Conservation (phyloP, 805 yeast species). For the Vanderwaltozyma yarrowii region DNA sequence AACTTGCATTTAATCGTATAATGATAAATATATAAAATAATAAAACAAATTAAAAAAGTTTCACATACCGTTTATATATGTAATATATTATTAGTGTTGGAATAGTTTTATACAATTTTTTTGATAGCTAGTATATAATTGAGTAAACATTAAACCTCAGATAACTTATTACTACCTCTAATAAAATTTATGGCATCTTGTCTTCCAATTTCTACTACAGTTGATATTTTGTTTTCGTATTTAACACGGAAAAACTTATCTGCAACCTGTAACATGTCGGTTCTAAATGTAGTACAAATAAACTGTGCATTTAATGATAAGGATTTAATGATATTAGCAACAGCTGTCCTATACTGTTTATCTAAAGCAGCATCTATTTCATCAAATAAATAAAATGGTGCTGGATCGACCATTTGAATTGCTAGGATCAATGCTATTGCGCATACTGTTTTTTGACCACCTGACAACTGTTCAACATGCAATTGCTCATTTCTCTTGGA, state of each 20-base stretch:
- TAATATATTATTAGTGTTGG: too few relatives aligned
- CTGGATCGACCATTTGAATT: conserved; percentile 91
- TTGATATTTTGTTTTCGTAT: conserved; percentile 72
- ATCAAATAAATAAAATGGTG: conserved; percentile 92
- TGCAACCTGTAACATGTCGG: conserved; percentile 83
- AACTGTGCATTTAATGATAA: conserved; percentile 72
- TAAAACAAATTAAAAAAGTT: not conserved
- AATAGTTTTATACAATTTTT: not conserved
- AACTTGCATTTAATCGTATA: not conserved
- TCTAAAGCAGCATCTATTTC: conserved; percentile 96
- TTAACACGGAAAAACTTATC: conserved; percentile 82
- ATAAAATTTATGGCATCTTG: conserved; percentile 77
- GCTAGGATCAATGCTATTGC: conserved; percentile 91
- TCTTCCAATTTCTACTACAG: conserved; percentile 57
- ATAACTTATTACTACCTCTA: conserved; percentile 39
- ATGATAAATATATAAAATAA: not conserved
- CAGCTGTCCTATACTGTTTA: conserved; percentile 80
- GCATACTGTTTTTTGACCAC: conserved; percentile 96
- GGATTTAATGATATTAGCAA: conserved; percentile 62
- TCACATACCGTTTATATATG: too few relatives aligned
- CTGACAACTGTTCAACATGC: conserved; percentile 82
- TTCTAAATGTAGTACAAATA: conserved; percentile 91
- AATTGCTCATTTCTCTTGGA: conserved; percentile 78
- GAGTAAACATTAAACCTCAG: conserved; percentile 12
- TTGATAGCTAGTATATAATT: too few relatives aligned